These are phyloP conservation scores for Thymus mandschuricus DNA, from an alignment of 257 asterid species.

Conservation along the genomic window DNA sequence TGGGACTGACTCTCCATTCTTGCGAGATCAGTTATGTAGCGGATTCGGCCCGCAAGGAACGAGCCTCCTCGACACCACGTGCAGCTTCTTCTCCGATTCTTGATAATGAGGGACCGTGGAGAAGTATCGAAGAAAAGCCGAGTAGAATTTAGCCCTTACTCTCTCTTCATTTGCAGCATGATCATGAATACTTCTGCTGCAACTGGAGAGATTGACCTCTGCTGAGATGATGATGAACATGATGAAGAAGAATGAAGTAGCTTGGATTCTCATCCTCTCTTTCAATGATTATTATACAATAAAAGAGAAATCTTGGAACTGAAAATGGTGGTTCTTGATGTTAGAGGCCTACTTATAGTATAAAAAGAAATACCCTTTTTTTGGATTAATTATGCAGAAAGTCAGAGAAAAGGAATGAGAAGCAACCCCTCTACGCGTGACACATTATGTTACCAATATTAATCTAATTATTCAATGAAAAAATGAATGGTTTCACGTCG, in stretches of 20 bases:
- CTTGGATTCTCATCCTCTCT: constrained; percentile 27
- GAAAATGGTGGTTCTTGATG: constrained; percentile 13
- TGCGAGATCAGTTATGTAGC: constrained; percentile 36
- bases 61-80: constrained; percentile 33
- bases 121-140: constrained; percentile 31
- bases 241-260: constrained; percentile 22
- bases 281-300: neutral
- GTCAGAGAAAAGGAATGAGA: constrained; percentile 21
- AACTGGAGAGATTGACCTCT: constrained; percentile 16
- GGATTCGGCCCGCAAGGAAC: constrained; percentile 41
- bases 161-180: constrained; percentile 28
- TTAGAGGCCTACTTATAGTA: constrained; percentile 13
- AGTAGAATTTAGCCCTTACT: constrained; percentile 35
- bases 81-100: constrained; percentile 27
- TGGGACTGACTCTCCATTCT: neutral
- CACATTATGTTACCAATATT: neutral
- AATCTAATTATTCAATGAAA: constrained; percentile 1
- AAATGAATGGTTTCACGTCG: constrained; percentile 17
- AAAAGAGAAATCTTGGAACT: neutral
- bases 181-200: constrained; percentile 31
- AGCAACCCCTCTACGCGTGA: constrained; percentile 7
- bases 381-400: constrained; percentile 16
- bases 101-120: constrained; percentile 34
- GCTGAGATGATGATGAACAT: constrained; percentile 25
- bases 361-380: constrained; percentile 19